Base-by-base conservation (phyloP, 23 red algal species). In the Pyropia yezoensis region DNA sequence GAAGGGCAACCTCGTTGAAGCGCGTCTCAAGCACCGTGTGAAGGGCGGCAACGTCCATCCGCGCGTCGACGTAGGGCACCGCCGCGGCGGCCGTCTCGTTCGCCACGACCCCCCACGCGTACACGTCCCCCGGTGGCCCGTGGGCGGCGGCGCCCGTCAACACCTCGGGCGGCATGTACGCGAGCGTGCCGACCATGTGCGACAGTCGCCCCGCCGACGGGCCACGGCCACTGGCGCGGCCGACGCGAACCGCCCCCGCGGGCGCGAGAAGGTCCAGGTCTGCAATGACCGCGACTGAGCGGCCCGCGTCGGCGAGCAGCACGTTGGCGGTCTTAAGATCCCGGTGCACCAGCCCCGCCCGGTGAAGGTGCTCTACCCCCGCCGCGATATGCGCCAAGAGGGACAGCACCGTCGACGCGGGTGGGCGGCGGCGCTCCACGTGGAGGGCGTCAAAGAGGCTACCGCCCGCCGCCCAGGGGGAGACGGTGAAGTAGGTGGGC, bases 21-120 rank as follows among this genome's bases (percentile, higher is more conserved):
- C 94, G 82, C 28, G 94, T 91, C 66, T 98, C 94, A 17, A 98
- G 63, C 24, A 98, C 83, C 19, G 94, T 98, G 71, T 98, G 94
- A 0, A 98, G 53, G 78, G 91, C 86, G 11, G 94, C 86, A 21
- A 75, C 79, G 29, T 82, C 71, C 74, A 98, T 78, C 23, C 74
- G 80, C 47, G 86, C 58, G 68, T 98, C 94, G 7, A 98, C 79
- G 52, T 87, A 98, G 27, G 94, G 94, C 23, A 98, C 88, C 19
- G 70, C 73, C 45, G 63, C 78, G 61, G 79, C 63, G 18, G 85
- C 77, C 56, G 90, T 74, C 65, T 98, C 94, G 50, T 98, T 98
- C 47, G 91, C 63, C 14, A 78, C 78, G 14, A 98, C 77, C 22
- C 78, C 94, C 45, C 85, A 88, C 8, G 94, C 81, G 62, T 98